phyloP scores from a whole-genome alignment of 2,329 filamentous ascomycete species.

The Talaromyces sp. region DNA sequence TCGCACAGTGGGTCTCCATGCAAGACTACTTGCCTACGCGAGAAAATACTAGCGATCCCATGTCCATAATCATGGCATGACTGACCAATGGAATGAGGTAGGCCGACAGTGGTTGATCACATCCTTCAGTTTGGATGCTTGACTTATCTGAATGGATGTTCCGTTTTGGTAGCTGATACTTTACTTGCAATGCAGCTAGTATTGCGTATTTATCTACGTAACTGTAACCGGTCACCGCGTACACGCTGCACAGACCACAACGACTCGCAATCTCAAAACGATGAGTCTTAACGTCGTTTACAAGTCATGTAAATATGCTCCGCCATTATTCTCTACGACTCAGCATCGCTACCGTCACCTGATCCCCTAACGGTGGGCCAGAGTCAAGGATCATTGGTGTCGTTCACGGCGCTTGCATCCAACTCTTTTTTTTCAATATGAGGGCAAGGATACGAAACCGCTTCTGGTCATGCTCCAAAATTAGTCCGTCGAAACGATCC shows the following conservation, averaged over 20 bases:
- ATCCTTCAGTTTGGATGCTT: background rate
- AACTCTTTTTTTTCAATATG: background rate
- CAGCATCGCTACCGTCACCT: background rate
- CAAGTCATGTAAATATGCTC: background rate
- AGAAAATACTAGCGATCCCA: background rate
- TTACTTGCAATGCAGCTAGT: background rate
- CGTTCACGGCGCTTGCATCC: slow-evolving; percentile 12
- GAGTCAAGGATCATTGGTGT: background rate
- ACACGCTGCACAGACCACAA: background rate
- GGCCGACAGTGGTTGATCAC: background rate
- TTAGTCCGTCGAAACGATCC: background rate
- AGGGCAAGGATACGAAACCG: background rate
- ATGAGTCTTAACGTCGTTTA: background rate
- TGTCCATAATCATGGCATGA: background rate
- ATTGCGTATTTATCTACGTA: background rate
- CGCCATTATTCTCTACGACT: background rate
- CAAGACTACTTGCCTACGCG: background rate
- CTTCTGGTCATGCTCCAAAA: background rate
- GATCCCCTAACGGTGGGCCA: background rate
- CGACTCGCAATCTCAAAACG: background rate
- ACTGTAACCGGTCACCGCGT: background rate
- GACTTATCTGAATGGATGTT: background rate
- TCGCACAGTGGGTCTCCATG: slow-evolving; percentile 3
- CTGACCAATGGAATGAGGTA: background rate
- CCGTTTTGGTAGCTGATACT: background rate